A percentile compares a stretch with the other conserved stretches of the same genome.
These are phyloP conservation scores for Litchi chinensis DNA, from an alignment of 345 rosid genomes.

Conservation along the genomic window DNA sequence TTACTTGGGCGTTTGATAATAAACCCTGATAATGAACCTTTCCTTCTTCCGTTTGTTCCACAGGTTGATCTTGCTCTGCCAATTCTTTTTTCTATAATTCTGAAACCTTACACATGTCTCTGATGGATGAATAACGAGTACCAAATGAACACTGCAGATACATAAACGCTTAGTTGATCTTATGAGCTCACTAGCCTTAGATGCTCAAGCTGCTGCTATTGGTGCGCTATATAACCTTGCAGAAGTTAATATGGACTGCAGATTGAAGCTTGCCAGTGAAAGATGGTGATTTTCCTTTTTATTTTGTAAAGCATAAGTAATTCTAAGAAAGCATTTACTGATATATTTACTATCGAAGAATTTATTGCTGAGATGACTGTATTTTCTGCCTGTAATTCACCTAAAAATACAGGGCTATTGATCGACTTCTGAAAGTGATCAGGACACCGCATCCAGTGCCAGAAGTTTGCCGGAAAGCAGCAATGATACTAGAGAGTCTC, in stretches of 20 bases:
- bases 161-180: constrained; percentile 89
- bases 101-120: not conserved
- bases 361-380: constrained; percentile 3
- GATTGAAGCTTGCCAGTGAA: constrained; percentile 93
- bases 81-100: not conserved
- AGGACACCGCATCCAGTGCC: constrained; percentile 86
- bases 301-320: not conserved
- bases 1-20: constrained; percentile 89
- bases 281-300: constrained; percentile 60
- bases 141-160: constrained; percentile 53
- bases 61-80: constrained; percentile 49
- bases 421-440: constrained; percentile 86
- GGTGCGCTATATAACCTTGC: constrained; percentile 96
- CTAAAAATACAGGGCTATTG: constrained; percentile 73
- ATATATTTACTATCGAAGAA: not conserved
- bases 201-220: constrained; percentile 96
- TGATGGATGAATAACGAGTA: constrained; percentile 14
- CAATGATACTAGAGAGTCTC: constrained; percentile 89
- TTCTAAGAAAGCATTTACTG: not conserved
- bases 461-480: constrained; percentile 93
- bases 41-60: constrained; percentile 83
- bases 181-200: constrained; percentile 69
- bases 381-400: not conserved
- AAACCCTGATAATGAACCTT: constrained; percentile 95
- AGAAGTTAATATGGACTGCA: constrained; percentile 95